A percentile compares a stretch with the other conserved stretches of the same genome.
Conservation (phyloP, 2,329 filamentous ascomycete genomes). For the Aspergillus tamarii region DNA sequence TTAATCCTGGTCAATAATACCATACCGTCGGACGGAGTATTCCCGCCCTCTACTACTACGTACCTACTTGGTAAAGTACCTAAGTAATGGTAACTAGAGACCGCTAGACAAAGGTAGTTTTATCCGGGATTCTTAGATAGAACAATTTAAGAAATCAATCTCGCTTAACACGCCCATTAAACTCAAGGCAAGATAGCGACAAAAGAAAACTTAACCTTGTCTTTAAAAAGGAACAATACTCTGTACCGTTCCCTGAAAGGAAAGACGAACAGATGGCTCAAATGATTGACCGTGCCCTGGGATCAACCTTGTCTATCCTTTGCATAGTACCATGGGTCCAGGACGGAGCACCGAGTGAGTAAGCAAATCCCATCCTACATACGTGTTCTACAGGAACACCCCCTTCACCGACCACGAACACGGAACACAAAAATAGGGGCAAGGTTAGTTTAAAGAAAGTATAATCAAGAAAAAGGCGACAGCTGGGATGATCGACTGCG, state of each 20-base stretch:
- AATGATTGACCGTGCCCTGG: not conserved
- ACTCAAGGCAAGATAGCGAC: not conserved
- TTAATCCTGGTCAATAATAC: not conserved
- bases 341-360: no score
- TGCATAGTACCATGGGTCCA: not conserved
- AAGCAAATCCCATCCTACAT: not conserved
- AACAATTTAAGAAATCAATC: not conserved
- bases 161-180: conserved; percentile 2
- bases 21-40: not conserved
- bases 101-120: no score
- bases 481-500: not conserved
- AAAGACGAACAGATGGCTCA: conserved; percentile 5
- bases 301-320: not conserved
- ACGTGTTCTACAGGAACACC: not conserved
- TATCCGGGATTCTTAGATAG: not conserved
- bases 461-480: not conserved
- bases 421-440: not conserved
- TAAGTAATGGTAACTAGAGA: no score
- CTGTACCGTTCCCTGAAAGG: not conserved
- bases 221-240: conserved; percentile 2
- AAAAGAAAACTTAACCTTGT: not conserved
- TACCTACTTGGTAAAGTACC: no score
- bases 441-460: not conserved
- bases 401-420: not conserved
- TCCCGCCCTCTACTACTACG: no score